These are phyloP conservation scores for Lyophyllum atratum DNA, from an alignment of 768 basidiomycete genomes.

Conservation along the genomic window DNA sequence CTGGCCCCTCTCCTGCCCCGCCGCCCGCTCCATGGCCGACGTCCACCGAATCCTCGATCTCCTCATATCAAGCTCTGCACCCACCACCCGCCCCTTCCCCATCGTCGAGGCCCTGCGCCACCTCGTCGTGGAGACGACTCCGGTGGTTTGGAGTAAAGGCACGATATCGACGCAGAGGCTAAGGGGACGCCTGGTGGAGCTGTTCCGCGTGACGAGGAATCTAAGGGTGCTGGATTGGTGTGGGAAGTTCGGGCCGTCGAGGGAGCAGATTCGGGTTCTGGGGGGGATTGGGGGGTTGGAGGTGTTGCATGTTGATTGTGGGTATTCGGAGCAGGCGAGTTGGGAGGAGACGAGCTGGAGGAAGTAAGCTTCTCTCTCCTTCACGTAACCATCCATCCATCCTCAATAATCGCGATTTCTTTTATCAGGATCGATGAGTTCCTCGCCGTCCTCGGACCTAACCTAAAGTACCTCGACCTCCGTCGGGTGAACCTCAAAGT, in stretches of 20 bases:
- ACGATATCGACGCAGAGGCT: too few species aligned
- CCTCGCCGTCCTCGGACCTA: constrained; percentile 6
- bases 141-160: too few species aligned
- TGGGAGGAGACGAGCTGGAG: background rate
- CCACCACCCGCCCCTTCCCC: background rate
- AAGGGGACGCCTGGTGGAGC: background rate
- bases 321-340: too few species aligned
- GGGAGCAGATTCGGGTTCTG: background rate
- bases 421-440: constrained; percentile 12
- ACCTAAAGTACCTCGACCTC: constrained; percentile 12
- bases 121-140: background rate
- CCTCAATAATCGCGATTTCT: background rate
- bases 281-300: background rate
- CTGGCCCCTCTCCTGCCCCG: background rate
- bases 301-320: background rate
- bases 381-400: background rate
- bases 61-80: background rate
- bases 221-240: background rate
- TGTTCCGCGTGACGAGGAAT: background rate
- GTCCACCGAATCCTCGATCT: background rate
- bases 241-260: background rate
- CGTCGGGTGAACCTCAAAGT: constrained; percentile 8
- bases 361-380: too few species aligned
- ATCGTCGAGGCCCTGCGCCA: background rate
- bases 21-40: background rate